Percentiles rank a stretch among this genome's conserved stretches.
phyloP scores from a whole-genome alignment of 2,329 filamentous ascomycete species.

The Paraphaeosphaeria sporulosa region DNA sequence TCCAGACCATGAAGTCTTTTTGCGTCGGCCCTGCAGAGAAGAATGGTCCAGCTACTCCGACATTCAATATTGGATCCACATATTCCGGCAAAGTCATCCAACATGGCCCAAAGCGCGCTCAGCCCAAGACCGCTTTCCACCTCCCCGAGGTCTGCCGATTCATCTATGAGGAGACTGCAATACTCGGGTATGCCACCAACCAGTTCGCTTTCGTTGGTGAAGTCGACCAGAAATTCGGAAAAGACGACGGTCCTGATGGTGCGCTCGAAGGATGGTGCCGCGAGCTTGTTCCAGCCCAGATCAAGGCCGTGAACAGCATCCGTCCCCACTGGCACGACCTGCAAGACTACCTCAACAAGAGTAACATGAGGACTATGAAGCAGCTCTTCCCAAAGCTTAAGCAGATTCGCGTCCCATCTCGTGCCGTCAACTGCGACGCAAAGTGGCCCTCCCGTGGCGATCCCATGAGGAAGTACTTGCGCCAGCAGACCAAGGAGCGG shows the following conservation, averaged over 20 bases:
- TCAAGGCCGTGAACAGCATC: conserved; percentile 11
- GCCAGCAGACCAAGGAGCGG: conserved; percentile 2
- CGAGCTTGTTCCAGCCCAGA: conserved; percentile 12
- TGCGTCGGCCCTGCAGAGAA: not conserved
- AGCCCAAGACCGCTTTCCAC: conserved; percentile 15
- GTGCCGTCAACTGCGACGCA: conserved; percentile 7
- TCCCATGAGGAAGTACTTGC: conserved; percentile 1
- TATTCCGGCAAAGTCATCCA: conserved; percentile 7
- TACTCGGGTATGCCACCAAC: conserved; percentile 18
- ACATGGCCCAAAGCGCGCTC: conserved; percentile 5
- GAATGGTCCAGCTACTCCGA: not conserved
- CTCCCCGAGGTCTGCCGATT: conserved; percentile 22
- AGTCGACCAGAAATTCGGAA: conserved; percentile 7
- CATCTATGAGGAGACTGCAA: conserved; percentile 24
- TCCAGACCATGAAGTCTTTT: not conserved
- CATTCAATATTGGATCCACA: not conserved
- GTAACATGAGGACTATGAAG: conserved; percentile 11
- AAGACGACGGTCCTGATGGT: conserved; percentile 12
- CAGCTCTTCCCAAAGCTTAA: conserved; percentile 9
- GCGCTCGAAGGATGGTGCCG: conserved; percentile 14
- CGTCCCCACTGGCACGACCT: conserved; percentile 17
- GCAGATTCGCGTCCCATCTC: conserved; percentile 8
- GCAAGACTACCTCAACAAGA: not conserved
- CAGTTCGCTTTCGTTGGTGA: conserved; percentile 18
- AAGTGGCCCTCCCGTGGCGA: conserved; percentile 6